Evolutionary conservation across 257 asterid genomes (phyloP), one percentile per base, ranked within the genome.

Genomic region (Jaltomata sinuosa): DNA sequence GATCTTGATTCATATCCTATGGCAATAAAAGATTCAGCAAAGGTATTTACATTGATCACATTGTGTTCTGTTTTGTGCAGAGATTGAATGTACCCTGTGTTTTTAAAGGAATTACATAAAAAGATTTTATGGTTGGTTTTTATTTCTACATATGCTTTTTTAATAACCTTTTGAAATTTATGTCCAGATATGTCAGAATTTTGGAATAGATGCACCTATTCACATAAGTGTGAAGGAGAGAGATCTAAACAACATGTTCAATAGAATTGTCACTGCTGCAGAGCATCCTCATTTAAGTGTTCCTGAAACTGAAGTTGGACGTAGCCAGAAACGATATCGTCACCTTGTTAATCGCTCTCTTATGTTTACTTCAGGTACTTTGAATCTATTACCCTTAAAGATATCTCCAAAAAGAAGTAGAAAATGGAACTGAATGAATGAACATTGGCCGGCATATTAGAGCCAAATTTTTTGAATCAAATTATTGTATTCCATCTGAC

Each of bases 301-400:
- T 88, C 99, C 99, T 8, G 98, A 96, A 91, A 96, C 98, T 85
- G 95, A 91, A 80, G 50, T 85, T 74, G 97, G 98, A 5, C 97
- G 97, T 69, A 93, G 86, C 65, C 91, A 88, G 89, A 95, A 94
- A 88, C 90, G 89, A 81, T 87, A 87, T 85, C 93, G 89, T 76
- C 91, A 84, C 85, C 85, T 94, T 62, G 92, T 94, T 79, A 93
- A 89, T 80, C 90, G 91, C 84, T 87, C 94, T 83, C 93, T 96
- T 77, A 80, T 92, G 89, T 88, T 91, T 86, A 87, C 93, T 88
- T 93, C 98, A 87, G 98, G 99, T 95, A 93, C 79, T 31, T 84
- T 77, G 64, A 29, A 34, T 77, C 62, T 77, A 77, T 49, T 77
- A 49, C 45, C 42, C 45, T 19, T 83, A 81, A 25, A 16, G 16